Evolutionary conservation across 1,139 yeast genomes (phyloP), one percentile per base, ranked within the genome.

Genomic region (Arxiozyma heterogenica): DNA sequence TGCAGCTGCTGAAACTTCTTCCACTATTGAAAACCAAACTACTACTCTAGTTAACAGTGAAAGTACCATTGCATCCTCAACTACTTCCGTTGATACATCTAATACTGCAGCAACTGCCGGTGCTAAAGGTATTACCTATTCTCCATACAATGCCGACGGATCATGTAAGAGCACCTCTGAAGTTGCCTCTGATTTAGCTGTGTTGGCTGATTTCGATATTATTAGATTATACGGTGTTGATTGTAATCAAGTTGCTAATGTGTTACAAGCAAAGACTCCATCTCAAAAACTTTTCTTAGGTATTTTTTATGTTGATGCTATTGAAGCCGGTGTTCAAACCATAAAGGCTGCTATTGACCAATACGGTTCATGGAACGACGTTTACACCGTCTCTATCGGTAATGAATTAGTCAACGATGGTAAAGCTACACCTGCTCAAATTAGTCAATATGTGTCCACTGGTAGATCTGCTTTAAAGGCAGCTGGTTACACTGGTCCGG

Each of bases 221-320:
- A 81, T 86, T 70, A 84, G 95, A 83, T 73, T 86, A 60, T 86
- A 86, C 75, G 90, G 89, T 74, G 88, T 83, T 64, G 94, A 86
- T 76, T 86, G 94, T 78, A 71, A 73, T 75, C 93, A 86, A 73
- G 90, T 84, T 64, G 80, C 74, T 61, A 79, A 79, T 66, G 93
- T 84, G 57, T 71, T 85, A 65, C 76, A 81, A 64, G 84, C 83
- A 61, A 82, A 84, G 75, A 68, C 77, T 54, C 61, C 76, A 41
- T 64, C 70, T 64, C 94, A 86, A 75, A 80, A 84, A 71, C 64
- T 86, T 60, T 84, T 85, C 73, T 76, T 84, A 63, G 93, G 93
- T 74, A 77, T 86, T 65, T 84, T 64, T 75, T 80, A 74, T 72
- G 78, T 84, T 59, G 72, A 75, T 64, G 72, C 75, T 59, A 81